These are phyloP conservation scores for Amaranthus tricolor DNA, from an alignment of 179 eudicot genomes.

Conservation along the genomic window DNA sequence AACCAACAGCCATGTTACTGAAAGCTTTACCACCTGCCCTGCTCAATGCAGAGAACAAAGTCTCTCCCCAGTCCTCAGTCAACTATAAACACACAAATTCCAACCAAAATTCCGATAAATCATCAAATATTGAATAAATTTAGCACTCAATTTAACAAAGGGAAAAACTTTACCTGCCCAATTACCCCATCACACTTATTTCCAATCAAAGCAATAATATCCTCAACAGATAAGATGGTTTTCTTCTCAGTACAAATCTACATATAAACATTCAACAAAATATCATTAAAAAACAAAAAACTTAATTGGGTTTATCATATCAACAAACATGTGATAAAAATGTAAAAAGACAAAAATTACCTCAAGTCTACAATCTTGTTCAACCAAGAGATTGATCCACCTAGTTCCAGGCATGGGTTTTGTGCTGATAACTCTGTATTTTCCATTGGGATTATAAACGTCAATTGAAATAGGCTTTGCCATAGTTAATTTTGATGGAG, in stretches of 20 bases:
- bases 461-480: conserved; percentile 84
- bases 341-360: conserved; percentile 28
- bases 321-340: background rate
- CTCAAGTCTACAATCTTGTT: conserved; percentile 91
- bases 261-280: conserved; percentile 11
- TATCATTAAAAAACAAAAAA: background rate
- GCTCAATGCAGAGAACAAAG: conserved; percentile 90
- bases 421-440: conserved; percentile 91
- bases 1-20: conserved; percentile 99
- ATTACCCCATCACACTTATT: conserved; percentile 94
- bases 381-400: conserved; percentile 81
- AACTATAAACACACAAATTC: conserved; percentile 37
- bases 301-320: background rate
- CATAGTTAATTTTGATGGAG: conserved; percentile 28
- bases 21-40: conserved; percentile 92
- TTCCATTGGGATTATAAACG: conserved; percentile 88
- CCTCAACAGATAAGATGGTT: conserved; percentile 81
- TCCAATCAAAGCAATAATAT: conserved; percentile 85
- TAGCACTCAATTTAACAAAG: background rate
- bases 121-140: background rate
- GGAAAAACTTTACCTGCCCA: conserved; percentile 57
- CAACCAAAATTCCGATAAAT: conserved; percentile 5
- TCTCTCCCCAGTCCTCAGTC: conserved; percentile 98
- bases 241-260: conserved; percentile 91
- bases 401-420: conserved; percentile 97